Conservation (phyloP, 2,329 filamentous ascomycete genomes). For the Penicillium sp. region DNA sequence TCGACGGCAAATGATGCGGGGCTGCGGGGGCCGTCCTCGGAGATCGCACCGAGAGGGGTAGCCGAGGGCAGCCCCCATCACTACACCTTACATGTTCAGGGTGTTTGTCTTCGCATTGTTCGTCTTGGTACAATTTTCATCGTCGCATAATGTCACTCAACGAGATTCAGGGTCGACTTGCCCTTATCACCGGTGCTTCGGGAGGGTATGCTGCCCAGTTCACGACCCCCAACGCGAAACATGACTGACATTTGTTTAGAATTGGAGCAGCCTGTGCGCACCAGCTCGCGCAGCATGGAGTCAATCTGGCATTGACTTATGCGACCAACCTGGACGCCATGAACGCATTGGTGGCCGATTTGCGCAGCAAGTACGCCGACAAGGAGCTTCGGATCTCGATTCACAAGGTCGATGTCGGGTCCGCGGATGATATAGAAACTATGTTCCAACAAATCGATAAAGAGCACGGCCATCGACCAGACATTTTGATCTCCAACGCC, state of each 20-base stretch:
- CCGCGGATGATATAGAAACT: conserved; percentile 53
- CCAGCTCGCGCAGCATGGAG: conserved; percentile 54
- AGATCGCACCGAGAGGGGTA: conserved; percentile 25
- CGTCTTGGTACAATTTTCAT: background rate
- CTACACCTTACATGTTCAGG: background rate
- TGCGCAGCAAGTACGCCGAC: conserved; percentile 37
- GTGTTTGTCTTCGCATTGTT: background rate
- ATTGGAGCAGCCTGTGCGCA: conserved; percentile 62
- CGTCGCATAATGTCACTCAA: conserved; percentile 34
- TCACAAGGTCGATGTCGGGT: conserved; percentile 61
- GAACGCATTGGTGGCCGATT: conserved; percentile 45
- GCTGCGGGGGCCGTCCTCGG: conserved; percentile 26
- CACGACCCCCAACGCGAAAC: background rate
- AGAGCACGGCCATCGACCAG: conserved; percentile 56
- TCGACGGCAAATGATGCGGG: conserved; percentile 26
- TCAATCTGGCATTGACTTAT: conserved; percentile 62
- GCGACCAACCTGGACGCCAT: conserved; percentile 53
- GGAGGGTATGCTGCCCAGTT: conserved; percentile 52
- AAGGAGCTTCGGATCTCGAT: conserved; percentile 48
- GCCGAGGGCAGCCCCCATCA: conserved; percentile 13
- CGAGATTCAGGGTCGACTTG: conserved; percentile 55
- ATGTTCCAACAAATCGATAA: conserved; percentile 58
- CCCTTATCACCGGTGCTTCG: conserved; percentile 62
- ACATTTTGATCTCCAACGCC: conserved; percentile 68
- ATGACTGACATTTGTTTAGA: conserved; percentile 37